Evolutionary conservation across 179 eudicot genomes (phyloP).

Genomic region (Beta lomatogona): DNA sequence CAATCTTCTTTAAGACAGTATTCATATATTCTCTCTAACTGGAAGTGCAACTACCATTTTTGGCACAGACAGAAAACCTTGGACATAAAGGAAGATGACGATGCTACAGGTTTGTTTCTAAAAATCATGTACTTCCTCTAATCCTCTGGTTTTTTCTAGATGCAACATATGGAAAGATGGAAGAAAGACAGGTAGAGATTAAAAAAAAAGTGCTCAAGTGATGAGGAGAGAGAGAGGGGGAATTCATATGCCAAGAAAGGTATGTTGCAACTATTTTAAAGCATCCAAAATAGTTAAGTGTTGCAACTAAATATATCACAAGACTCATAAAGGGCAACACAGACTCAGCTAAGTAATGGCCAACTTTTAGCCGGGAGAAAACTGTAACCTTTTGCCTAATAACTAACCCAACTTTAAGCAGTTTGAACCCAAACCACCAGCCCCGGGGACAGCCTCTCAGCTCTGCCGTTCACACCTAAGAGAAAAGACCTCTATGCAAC

Average conservation of each 20-base stretch:
- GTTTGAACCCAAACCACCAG: background rate
- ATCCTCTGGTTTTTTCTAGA: no score
- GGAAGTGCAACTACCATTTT: background rate
- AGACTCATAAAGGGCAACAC: background rate
- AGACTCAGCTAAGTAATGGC: background rate
- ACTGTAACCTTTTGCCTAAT: background rate
- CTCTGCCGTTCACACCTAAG: background rate
- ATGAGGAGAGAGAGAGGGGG: no score
- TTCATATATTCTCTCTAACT: background rate
- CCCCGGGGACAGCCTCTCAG: background rate
- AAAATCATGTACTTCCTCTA: background rate
- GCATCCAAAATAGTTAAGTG: no score
- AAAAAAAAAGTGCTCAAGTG: no score
- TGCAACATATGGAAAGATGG: background rate
- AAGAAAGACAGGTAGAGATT: no score
- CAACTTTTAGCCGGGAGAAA: background rate
- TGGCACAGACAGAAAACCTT: background rate
- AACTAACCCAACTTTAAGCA: background rate
- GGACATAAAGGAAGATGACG: background rate
- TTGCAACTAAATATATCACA: no score
- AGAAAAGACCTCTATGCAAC: background rate
- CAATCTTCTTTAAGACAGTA: background rate
- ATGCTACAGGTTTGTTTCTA: background rate
- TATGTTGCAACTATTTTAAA: no score
- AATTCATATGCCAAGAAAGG: no score